These are phyloP conservation scores for Wakefieldia striispora DNA, from an alignment of 768 basidiomycete genomes.

Conservation along the genomic window DNA sequence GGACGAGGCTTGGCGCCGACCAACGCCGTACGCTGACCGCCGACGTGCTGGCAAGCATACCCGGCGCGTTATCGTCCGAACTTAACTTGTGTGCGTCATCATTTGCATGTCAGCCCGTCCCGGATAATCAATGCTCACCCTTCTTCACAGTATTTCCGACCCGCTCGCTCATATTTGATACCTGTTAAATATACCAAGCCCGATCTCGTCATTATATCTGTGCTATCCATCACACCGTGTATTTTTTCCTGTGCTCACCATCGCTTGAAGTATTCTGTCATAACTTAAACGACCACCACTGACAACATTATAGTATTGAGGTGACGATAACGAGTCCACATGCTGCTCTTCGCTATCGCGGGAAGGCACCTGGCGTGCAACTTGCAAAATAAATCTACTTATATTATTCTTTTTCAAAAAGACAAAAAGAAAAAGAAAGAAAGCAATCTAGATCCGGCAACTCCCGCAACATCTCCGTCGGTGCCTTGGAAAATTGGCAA, in stretches of 20 bases:
- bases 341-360: constrained; percentile 10
- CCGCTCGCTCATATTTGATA: constrained; percentile 20
- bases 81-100: constrained; percentile 14
- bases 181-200: constrained; percentile 20
- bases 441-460: constrained; percentile 22
- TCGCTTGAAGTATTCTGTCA: constrained; percentile 12
- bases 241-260: constrained; percentile 10
- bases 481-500: constrained; percentile 21
- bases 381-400: background rate
- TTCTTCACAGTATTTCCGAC: background rate
- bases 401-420: background rate
- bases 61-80: constrained; percentile 61
- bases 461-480: constrained; percentile 20
- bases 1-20: constrained; percentile 70
- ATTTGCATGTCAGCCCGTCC: too few species aligned
- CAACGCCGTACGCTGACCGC: constrained; percentile 72
- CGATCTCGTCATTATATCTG: constrained; percentile 18
- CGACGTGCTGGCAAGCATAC: constrained; percentile 81
- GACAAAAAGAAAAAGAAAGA: too few species aligned
- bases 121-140: background rate
- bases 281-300: constrained; percentile 10
- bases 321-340: constrained; percentile 10
- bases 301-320: constrained; percentile 15
- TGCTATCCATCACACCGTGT: constrained; percentile 23
- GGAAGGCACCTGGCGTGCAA: constrained; percentile 13